phyloP scores from a whole-genome alignment of 176 grass and related monocot genomes.

The Oryza punctata region DNA sequence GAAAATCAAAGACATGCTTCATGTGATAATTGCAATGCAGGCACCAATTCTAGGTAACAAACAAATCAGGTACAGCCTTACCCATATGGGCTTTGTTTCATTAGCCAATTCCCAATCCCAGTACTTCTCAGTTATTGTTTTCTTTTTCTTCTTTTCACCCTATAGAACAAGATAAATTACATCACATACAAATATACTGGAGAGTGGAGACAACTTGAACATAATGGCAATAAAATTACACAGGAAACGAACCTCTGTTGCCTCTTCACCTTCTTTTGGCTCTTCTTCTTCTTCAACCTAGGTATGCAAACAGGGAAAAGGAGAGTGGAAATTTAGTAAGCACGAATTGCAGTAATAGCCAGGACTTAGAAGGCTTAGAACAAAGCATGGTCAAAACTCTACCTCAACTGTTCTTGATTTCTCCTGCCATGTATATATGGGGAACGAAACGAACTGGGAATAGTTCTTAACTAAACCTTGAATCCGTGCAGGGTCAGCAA shows the following conservation, averaged over 20 bases:
- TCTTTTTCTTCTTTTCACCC: slow-evolving; percentile 73
- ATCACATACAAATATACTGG: background rate
- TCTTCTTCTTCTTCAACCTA: slow-evolving; percentile 73
- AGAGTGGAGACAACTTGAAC: background rate
- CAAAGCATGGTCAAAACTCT: background rate
- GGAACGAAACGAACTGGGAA: slow-evolving; percentile 89
- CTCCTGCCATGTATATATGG: slow-evolving; percentile 86
- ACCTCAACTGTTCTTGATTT: slow-evolving; percentile 90
- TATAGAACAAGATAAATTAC: slow-evolving; percentile 3
- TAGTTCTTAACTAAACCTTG: slow-evolving; percentile 84
- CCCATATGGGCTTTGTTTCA: slow-evolving; percentile 92
- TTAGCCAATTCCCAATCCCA: slow-evolving; percentile 93
- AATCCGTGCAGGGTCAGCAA: slow-evolving; percentile 65
- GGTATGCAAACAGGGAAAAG: slow-evolving; percentile 15
- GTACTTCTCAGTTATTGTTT: slow-evolving; percentile 82
- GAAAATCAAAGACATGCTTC: background rate
- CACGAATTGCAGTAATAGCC: background rate
- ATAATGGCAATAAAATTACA: background rate
- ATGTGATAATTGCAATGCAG: background rate
- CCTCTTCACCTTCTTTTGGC: slow-evolving; percentile 76
- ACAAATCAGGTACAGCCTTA: slow-evolving; percentile 27
- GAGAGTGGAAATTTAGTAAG: background rate
- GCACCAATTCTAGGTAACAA: background rate
- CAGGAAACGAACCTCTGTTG: slow-evolving; percentile 38
- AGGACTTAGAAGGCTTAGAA: background rate